Conservation (phyloP, 768 basidiomycete genomes). For the Cyclocybe cylindracea region DNA sequence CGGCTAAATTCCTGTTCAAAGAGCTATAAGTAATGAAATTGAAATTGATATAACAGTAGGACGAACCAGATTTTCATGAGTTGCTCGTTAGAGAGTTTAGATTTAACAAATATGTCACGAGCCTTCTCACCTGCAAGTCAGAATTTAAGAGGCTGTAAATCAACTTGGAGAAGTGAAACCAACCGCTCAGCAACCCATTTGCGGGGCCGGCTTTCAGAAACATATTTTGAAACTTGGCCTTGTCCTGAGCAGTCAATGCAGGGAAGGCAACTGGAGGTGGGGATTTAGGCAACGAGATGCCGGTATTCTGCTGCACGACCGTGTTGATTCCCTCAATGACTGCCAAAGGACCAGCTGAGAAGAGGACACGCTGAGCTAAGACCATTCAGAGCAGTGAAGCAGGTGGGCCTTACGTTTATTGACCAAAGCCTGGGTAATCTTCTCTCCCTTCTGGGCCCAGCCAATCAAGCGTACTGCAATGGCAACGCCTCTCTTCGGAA, state of each 20-base stretch:
- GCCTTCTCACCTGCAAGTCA: slow-evolving; percentile 76
- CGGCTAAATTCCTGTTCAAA: slow-evolving; percentile 79
- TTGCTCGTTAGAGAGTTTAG: slow-evolving; percentile 82
- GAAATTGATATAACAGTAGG: not conserved
- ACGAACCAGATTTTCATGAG: slow-evolving; percentile 91
- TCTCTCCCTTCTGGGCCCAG: slow-evolving; percentile 87
- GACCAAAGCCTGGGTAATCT: slow-evolving; percentile 59
- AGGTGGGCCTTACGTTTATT: slow-evolving; percentile 62
- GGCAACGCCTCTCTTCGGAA: slow-evolving; percentile 86
- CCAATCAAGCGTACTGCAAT: slow-evolving; percentile 90
- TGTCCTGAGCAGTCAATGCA: slow-evolving; percentile 76
- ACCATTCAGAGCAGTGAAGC: slow-evolving; percentile 3
- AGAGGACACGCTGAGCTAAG: slow-evolving; percentile 11
- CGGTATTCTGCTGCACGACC: slow-evolving; percentile 59
- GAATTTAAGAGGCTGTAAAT: not conserved
- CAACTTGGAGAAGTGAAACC: not conserved
- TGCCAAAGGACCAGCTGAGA: slow-evolving; percentile 81
- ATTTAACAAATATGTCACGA: slow-evolving; percentile 88
- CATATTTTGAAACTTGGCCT: slow-evolving; percentile 77
- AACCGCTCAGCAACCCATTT: slow-evolving; percentile 80
- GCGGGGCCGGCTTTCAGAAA: slow-evolving; percentile 73
- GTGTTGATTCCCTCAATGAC: slow-evolving; percentile 69
- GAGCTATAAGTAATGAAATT: slow-evolving; percentile 7
- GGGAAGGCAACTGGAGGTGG: slow-evolving; percentile 62
- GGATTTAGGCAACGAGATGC: slow-evolving; percentile 63